Evolutionary conservation across 768 basidiomycete species (phyloP), one percentile per base, ranked within the genome.

Genomic region (Boletus sensibilis): DNA sequence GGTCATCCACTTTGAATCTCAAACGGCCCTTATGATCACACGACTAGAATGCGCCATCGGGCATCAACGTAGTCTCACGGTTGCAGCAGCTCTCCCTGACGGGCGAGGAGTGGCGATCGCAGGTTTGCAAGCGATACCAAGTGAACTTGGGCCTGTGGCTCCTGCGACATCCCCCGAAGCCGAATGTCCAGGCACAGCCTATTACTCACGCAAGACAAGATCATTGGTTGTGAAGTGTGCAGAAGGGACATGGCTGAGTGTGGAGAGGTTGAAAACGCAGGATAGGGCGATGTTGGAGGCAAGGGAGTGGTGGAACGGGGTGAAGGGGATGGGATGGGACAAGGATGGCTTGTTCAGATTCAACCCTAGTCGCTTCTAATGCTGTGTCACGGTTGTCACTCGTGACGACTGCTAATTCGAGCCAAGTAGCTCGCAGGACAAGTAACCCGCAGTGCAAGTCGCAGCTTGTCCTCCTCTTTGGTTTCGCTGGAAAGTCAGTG

Each of bases 231-330:
- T 90, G 14, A 79, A 78, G 9, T 90, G 88, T 64, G 81, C 81
- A 1, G 71, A 72, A 18, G 74, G 75, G 29, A 78, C 82, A 1
- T 73, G 82, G 47, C 63, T 92, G 18, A 73, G 75, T 47, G 82
- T 91, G 2, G 72, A 73, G 2, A 71, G 73, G 57, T 72, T 94
- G 18, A 85, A 88, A 64, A 82, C 84, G 56, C 84, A 87, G 59
- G 82, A 83, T 52, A 80, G 81, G 60, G 71, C 76, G 25, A 68
- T 81, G 62, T 58, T 90, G 56, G 66, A 65, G 14, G 86, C 84
- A 3, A 79, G 74, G 56, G 85, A 86, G 49, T 94, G 89, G 86
- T 92, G 89, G 89, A 91, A 90, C 67, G 91, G 92, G 2, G 73
- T 84, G 13, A 70, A 67, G 23, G 66, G 74, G 11, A 53, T 71